Evolutionary conservation across 768 basidiomycete species (phyloP).

Genomic region (Trametes punicea): DNA sequence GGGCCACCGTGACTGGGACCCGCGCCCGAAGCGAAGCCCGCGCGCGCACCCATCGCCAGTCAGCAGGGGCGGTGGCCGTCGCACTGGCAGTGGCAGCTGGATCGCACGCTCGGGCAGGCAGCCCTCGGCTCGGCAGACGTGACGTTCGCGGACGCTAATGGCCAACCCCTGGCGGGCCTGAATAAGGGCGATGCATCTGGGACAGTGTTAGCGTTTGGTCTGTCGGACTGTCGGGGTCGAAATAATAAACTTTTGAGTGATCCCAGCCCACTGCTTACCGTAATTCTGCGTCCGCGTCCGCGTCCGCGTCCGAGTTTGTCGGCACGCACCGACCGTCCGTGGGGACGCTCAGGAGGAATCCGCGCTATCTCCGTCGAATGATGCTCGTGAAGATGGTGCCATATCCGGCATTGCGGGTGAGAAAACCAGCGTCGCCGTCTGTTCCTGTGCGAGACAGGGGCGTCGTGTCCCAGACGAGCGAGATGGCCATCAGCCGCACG

Average conservation of each 20-base stretch:
- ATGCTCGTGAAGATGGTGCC: slow-evolving; percentile 5
- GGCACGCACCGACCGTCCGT: background rate
- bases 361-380: slow-evolving; percentile 19
- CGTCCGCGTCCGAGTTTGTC: background rate
- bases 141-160: slow-evolving; percentile 11
- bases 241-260: slow-evolving; percentile 26
- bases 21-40: no score
- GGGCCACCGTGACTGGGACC: no score
- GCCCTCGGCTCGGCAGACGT: slow-evolving; percentile 5
- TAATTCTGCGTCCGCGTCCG: slow-evolving; percentile 17
- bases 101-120: background rate
- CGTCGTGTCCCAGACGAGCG: background rate
- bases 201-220: slow-evolving; percentile 1
- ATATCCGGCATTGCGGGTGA: slow-evolving; percentile 7
- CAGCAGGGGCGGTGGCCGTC: background rate
- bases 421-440: background rate
- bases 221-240: slow-evolving; percentile 13
- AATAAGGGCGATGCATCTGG: slow-evolving; percentile 10
- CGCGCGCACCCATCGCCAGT: no score
- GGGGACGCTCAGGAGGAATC: slow-evolving; percentile 3
- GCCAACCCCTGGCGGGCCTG: slow-evolving; percentile 16
- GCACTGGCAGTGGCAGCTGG: background rate
- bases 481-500: slow-evolving; percentile 3
- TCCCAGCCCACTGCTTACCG: background rate
- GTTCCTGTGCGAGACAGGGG: slow-evolving; percentile 10